phyloP scores from a whole-genome alignment of 2,329 filamentous ascomycete species.

The Tothia fuscella region DNA sequence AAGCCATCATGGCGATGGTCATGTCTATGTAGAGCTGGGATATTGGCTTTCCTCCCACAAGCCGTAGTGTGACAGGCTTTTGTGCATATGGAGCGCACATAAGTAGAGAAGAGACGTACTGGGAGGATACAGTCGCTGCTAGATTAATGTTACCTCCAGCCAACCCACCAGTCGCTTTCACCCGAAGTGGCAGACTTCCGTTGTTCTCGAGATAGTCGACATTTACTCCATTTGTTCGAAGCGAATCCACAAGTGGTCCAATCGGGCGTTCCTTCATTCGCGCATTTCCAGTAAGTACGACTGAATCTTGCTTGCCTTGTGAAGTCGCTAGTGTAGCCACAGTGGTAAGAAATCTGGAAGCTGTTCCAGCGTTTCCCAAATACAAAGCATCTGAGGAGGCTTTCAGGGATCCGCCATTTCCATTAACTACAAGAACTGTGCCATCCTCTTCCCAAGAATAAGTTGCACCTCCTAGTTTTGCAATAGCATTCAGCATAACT shows the following conservation, averaged over 20 bases:
- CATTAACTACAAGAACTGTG: conserved; percentile 78
- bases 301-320: conserved; percentile 48
- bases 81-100: conserved; percentile 98
- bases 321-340: conserved; percentile 74
- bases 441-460: conserved; percentile 93
- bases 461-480: conserved; percentile 69
- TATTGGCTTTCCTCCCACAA: conserved; percentile 95
- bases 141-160: conserved; percentile 80
- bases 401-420: conserved; percentile 74
- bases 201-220: conserved; percentile 78
- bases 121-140: conserved; percentile 92
- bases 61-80: conserved; percentile 74
- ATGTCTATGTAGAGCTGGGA: conserved; percentile 97
- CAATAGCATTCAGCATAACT: conserved; percentile 90
- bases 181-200: conserved; percentile 70
- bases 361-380: conserved; percentile 91
- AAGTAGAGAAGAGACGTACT: conserved; percentile 92
- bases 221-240: conserved; percentile 74
- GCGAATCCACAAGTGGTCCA: conserved; percentile 80
- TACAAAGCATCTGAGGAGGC: conserved; percentile 72
- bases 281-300: conserved; percentile 80
- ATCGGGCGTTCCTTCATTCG: conserved; percentile 96
- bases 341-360: conserved; percentile 87
- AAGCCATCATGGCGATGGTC: conserved; percentile 95
- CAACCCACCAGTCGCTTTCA: conserved; percentile 73